Conservation (phyloP, 2,329 filamentous ascomycete species). For the Plenodomus lindquistii region DNA sequence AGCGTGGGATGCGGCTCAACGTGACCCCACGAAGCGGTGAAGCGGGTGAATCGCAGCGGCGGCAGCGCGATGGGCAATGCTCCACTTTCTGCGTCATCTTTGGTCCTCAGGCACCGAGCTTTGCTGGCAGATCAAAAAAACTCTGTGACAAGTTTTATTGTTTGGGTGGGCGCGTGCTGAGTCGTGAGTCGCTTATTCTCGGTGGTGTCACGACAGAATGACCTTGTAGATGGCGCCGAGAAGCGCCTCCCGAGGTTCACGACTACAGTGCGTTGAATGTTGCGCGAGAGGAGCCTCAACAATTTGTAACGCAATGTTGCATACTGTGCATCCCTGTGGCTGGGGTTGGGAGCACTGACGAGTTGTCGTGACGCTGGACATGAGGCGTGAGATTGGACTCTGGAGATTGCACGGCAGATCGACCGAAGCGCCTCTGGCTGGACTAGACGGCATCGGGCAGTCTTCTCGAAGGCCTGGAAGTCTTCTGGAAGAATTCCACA, state of each 20-base stretch:
- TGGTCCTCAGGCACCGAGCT: constrained; percentile 19
- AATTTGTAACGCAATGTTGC: constrained; percentile 15
- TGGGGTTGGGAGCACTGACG: constrained; percentile 7
- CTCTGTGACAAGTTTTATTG: constrained; percentile 20
- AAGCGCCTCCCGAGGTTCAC: constrained; percentile 15
- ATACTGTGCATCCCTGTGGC: constrained; percentile 6
- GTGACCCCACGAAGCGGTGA: constrained; percentile 39
- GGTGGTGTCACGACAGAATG: constrained; percentile 12
- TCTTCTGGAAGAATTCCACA: constrained; percentile 24
- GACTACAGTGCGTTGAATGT: constrained; percentile 6
- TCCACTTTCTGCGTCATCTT: constrained; percentile 31
- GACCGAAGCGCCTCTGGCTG: constrained; percentile 24
- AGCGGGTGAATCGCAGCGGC: constrained; percentile 23
- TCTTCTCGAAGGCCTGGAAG: constrained; percentile 37
- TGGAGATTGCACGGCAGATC: constrained; percentile 27
- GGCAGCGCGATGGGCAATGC: constrained; percentile 8
- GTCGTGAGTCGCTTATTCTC: constrained; percentile 28
- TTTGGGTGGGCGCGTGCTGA: constrained; percentile 22
- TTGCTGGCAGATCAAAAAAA: constrained; percentile 22
- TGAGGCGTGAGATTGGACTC: constrained; percentile 24
- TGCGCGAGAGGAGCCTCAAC: constrained; percentile 19
- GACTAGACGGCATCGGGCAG: constrained; percentile 29
- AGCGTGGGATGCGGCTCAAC: constrained; percentile 33
- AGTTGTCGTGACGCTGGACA: constrained; percentile 16
- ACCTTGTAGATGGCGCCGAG: constrained; percentile 24